Percentiles rank a stretch among this genome's conserved stretches.
phyloP scores from a whole-genome alignment of 1,284 basidiomycete species.

The Pterula multifida region DNA sequence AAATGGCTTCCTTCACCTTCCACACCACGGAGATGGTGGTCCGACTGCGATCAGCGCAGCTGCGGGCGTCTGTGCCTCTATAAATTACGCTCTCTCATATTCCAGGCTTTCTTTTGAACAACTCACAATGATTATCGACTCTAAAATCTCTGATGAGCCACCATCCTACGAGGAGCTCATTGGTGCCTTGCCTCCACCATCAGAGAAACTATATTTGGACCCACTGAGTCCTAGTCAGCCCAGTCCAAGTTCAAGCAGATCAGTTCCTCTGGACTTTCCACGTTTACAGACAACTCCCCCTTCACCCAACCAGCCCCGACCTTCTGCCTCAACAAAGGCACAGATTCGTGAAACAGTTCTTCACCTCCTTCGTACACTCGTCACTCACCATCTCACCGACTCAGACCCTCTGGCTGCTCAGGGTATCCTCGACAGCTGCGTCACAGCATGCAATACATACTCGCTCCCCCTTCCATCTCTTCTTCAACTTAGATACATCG shows the following conservation, averaged over 20 bases:
- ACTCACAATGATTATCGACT: background rate
- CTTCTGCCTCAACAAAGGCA: background rate
- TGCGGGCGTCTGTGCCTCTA: no score
- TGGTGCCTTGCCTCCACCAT: background rate
- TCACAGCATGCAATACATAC: conserved; percentile 28
- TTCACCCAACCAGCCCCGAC: background rate
- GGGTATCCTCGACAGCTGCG: conserved; percentile 32
- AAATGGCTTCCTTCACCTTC: no score
- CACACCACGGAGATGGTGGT: background rate
- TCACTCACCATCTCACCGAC: conserved; percentile 9
- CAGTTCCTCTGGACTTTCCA: background rate
- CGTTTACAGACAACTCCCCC: background rate
- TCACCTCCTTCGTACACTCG: background rate
- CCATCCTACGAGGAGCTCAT: background rate
- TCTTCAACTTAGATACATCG: conserved; percentile 51
- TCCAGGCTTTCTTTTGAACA: no score
- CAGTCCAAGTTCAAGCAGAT: background rate
- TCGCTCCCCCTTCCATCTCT: conserved; percentile 29
- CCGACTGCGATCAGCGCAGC: background rate
- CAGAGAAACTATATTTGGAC: background rate
- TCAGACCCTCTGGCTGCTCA: conserved; percentile 13
- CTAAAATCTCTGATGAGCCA: background rate
- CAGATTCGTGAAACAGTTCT: background rate
- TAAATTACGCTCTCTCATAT: no score
- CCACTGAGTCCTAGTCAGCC: background rate